Evolutionary conservation across 192 early-diverging fungal species (phyloP).

Genomic region (Paraglomus occultum): DNA sequence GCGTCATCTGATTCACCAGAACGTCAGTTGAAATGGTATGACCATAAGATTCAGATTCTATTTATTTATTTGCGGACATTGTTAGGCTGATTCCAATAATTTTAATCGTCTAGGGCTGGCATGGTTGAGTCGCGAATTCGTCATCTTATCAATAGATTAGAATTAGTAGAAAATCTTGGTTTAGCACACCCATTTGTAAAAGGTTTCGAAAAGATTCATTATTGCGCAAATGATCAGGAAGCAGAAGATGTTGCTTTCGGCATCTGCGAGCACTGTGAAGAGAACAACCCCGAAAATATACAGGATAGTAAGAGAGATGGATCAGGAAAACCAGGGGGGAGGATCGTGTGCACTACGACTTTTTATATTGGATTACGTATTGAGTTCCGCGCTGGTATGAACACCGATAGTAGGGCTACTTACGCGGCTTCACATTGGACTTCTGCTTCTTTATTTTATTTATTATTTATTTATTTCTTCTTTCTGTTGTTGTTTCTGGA

Average conservation of each 20-base stretch:
- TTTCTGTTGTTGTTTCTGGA: background rate
- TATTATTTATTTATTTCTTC: background rate
- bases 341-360: constrained; percentile 67
- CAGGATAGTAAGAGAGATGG: constrained; percentile 26
- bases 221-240: constrained; percentile 67
- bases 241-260: constrained; percentile 66
- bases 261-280: constrained; percentile 33
- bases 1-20: constrained; percentile 73
- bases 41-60: background rate
- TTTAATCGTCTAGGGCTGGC: constrained; percentile 60
- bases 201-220: constrained; percentile 68
- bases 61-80: background rate
- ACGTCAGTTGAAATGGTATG: constrained; percentile 69
- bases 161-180: constrained; percentile 65
- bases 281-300: constrained; percentile 27
- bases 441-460: too few species aligned
- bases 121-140: constrained; percentile 90
- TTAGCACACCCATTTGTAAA: constrained; percentile 92
- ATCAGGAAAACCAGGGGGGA: constrained; percentile 23
- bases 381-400: constrained; percentile 51
- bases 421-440: background rate
- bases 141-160: constrained; percentile 82
- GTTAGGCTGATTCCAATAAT: constrained; percentile 12
- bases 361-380: constrained; percentile 90
- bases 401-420: background rate